Percentiles rank a stretch among this genome's conserved stretches.
phyloP scores from a whole-genome alignment of 345 rosid species.

The Salix arbutifolia region DNA sequence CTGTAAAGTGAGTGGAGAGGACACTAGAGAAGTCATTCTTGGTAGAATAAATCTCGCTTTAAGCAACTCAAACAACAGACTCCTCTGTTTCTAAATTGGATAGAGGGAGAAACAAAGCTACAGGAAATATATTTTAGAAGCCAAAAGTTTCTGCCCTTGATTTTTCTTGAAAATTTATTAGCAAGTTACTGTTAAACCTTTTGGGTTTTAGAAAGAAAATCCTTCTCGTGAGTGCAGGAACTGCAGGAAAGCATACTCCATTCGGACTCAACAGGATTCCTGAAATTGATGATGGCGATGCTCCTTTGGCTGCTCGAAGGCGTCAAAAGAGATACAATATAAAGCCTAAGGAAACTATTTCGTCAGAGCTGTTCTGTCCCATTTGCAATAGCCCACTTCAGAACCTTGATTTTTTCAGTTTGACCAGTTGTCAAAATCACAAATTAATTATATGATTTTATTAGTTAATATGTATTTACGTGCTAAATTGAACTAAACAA shows the following conservation, averaged over 20 bases:
- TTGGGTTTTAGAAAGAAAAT: slow-evolving; percentile 69
- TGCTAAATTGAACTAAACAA: no score
- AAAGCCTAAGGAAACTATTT: slow-evolving; percentile 54
- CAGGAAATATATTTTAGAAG: background rate
- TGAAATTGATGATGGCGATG: slow-evolving; percentile 54
- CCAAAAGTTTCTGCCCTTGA: background rate
- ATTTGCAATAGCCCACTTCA: slow-evolving; percentile 69
- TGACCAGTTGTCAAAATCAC: background rate
- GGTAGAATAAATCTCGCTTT: background rate
- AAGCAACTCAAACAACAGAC: slow-evolving; percentile 16
- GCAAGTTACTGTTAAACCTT: background rate
- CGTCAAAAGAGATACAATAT: slow-evolving; percentile 70
- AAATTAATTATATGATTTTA: no score
- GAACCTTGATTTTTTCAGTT: slow-evolving; percentile 36
- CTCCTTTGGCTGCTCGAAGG: slow-evolving; percentile 75
- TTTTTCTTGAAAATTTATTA: background rate
- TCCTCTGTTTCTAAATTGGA: slow-evolving; percentile 17
- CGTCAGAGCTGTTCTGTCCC: slow-evolving; percentile 75
- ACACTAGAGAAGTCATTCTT: slow-evolving; percentile 70
- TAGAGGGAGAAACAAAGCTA: slow-evolving; percentile 12
- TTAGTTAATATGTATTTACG: no score
- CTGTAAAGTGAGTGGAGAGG: slow-evolving; percentile 62
- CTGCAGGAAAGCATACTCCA: slow-evolving; percentile 92
- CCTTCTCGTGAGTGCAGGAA: slow-evolving; percentile 76
- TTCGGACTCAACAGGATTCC: slow-evolving; percentile 84